Evolutionary conservation across 768 basidiomycete genomes (phyloP), one percentile per base, ranked within the genome.

Genomic region (Agrocybe praecox): DNA sequence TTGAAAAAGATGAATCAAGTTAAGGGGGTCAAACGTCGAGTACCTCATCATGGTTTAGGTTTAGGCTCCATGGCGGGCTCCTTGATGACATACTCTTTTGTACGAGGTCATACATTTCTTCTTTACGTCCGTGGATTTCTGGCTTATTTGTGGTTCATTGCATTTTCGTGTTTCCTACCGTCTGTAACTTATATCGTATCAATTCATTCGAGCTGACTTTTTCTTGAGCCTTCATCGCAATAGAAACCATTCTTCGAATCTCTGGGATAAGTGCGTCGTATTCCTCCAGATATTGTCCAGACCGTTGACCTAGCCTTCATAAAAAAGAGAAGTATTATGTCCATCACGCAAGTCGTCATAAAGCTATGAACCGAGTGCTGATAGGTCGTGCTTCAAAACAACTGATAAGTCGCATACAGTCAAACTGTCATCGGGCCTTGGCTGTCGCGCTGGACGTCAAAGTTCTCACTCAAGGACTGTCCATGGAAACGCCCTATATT

Each of bases 401-500:
- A 29, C 26, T 29, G 26, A 29, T 29, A 29, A 29, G 26, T 29
- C 26, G 4, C 26, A 29, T 29, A 29, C 26, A 4, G 36, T 40
- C n/a, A 12, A 40, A 40, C 36, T 40, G 36, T 40, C n/a, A n/a
- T 6, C 5, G 36, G 36, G 4, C 36, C 4, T 1, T 22, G 32
- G 24, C 51, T 52, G 51, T 44, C 51, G 26, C 33, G 43, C 51
- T 43, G 42, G 24, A 22, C 44, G 51, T 52, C 51, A 52, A 26
- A 22, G 5, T 11, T 12, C 32, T 9, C 10, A 26, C 47, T 26
- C 47, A 48, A 26, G 7, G 9, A 17, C 18, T 9, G 26, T 9
- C 26, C 26, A 29, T 29, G 9, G 26, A 29, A 5, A 29, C 26
- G 26, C 26, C 26, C 26, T 9, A 29, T 5, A 29, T 29, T 29